These are phyloP conservation scores for Melanopsichium pennsylvanicum DNA, from an alignment of 1,284 basidiomycete genomes.

Conservation along the genomic window DNA sequence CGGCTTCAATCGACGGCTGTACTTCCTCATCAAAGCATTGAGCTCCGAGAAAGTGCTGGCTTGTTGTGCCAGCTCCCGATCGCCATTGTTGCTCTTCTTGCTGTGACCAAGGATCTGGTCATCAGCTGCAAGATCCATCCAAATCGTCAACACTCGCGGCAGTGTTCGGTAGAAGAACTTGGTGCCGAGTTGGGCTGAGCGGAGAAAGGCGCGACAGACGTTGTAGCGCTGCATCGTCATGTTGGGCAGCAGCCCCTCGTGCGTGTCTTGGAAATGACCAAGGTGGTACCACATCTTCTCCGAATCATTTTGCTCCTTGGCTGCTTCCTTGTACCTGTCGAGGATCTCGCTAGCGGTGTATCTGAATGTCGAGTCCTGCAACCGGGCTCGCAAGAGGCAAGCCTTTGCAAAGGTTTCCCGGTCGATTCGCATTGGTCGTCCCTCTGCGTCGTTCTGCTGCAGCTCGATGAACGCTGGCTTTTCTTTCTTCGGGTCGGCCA, in stretches of 20 bases:
- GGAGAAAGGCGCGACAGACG: slow-evolving; percentile 76
- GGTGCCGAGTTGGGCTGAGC: slow-evolving; percentile 81
- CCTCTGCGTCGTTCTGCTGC: slow-evolving; percentile 26
- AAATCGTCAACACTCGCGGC: slow-evolving; percentile 90
- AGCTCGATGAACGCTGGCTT: slow-evolving; percentile 26
- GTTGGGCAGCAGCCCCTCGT: slow-evolving; percentile 69
- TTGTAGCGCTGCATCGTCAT: slow-evolving; percentile 63
- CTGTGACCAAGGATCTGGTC: slow-evolving; percentile 51
- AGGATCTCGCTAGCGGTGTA: slow-evolving; percentile 75
- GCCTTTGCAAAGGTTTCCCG: slow-evolving; percentile 71
- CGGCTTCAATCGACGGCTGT: slow-evolving; percentile 79
- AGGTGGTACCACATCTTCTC: slow-evolving; percentile 68
- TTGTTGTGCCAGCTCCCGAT: slow-evolving; percentile 30
- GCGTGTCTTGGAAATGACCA: slow-evolving; percentile 51
- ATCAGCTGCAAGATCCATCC: slow-evolving; percentile 88
- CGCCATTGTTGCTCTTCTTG: slow-evolving; percentile 41
- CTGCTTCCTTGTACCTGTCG: slow-evolving; percentile 60
- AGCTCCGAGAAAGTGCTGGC: slow-evolving; percentile 53
- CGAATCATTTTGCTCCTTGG: slow-evolving; percentile 69
- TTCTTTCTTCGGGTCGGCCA: slow-evolving; percentile 9
- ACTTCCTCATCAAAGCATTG: slow-evolving; percentile 70
- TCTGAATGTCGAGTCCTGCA: slow-evolving; percentile 90
- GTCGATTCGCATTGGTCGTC: slow-evolving; percentile 23
- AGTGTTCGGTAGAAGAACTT: slow-evolving; percentile 98
- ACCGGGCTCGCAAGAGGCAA: slow-evolving; percentile 84